These are phyloP conservation scores for Barnettozyma californica DNA, from an alignment of 805 yeast genomes.

Conservation along the genomic window DNA sequence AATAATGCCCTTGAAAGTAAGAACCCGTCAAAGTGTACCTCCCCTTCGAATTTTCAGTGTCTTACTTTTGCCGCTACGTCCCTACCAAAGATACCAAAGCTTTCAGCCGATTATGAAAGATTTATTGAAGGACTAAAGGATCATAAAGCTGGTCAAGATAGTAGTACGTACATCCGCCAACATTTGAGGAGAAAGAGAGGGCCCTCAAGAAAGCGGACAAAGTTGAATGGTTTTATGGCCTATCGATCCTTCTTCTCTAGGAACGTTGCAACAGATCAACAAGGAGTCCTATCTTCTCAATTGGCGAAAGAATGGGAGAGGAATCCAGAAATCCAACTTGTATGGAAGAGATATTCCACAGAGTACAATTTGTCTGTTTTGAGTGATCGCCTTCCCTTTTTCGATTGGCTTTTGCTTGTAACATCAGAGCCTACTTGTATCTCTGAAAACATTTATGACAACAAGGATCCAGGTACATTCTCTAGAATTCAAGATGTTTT, in stretches of 20 bases:
- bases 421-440: neutral
- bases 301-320: slow-evolving; percentile 27
- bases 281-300: slow-evolving; percentile 23
- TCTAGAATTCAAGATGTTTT: neutral
- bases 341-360: slow-evolving; percentile 28
- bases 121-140: neutral
- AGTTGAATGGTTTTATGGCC: slow-evolving; percentile 29
- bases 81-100: neutral
- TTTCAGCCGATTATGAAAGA: neutral
- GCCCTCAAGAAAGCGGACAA: slow-evolving; percentile 9
- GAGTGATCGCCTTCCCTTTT: slow-evolving; percentile 1
- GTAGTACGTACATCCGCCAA: neutral
- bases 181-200: neutral
- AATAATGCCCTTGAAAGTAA: neutral
- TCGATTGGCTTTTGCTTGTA: slow-evolving; percentile 5
- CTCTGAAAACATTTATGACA: no score
- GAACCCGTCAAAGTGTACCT: neutral
- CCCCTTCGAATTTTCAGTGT: neutral
- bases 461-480: neutral
- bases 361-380: slow-evolving; percentile 20
- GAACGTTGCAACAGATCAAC: slow-evolving; percentile 20
- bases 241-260: slow-evolving; percentile 29
- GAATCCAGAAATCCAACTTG: slow-evolving; percentile 20
- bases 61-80: neutral
- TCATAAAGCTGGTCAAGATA: neutral